A percentile compares a stretch with the other conserved stretches of the same genome.
These are phyloP conservation scores for Cylindricascospora bacillispora DNA, from an alignment of 1,139 yeast genomes.

Conservation along the genomic window DNA sequence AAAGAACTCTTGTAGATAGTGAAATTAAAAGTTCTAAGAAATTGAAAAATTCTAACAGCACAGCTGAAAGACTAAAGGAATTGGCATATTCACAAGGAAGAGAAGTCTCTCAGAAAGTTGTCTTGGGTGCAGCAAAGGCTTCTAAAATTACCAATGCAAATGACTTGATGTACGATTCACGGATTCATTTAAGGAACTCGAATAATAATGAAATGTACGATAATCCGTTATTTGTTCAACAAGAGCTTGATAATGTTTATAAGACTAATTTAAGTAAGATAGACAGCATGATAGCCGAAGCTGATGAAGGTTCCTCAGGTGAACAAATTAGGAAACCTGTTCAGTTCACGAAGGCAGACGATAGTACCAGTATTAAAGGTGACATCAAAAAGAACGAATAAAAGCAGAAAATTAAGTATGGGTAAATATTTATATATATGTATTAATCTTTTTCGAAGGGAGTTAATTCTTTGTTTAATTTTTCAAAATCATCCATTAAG, in stretches of 20 bases:
- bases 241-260: slow-evolving; percentile 38
- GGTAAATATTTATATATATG: slow-evolving; percentile 1
- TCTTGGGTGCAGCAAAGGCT: slow-evolving; percentile 38
- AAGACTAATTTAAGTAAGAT: slow-evolving; percentile 25
- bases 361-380: neutral
- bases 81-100: slow-evolving; percentile 36
- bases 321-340: slow-evolving; percentile 39
- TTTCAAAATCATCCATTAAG: neutral
- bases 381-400: neutral
- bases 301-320: slow-evolving; percentile 21
- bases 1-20: neutral
- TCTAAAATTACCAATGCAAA: slow-evolving; percentile 14
- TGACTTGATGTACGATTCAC: slow-evolving; percentile 42
- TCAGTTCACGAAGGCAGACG: slow-evolving; percentile 36
- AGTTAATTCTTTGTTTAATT: slow-evolving; percentile 8
- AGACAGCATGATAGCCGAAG: slow-evolving; percentile 24
- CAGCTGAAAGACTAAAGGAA: slow-evolving; percentile 32
- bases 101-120: slow-evolving; percentile 43
- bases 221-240: slow-evolving; percentile 42
- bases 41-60: slow-evolving; percentile 36
- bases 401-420: slow-evolving; percentile 1
- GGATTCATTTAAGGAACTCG: slow-evolving; percentile 38
- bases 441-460: neutral
- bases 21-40: slow-evolving; percentile 1
- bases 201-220: slow-evolving; percentile 37